These are phyloP conservation scores for Tulasnella sp. DNA, from an alignment of 768 basidiomycete species.

Conservation along the genomic window DNA sequence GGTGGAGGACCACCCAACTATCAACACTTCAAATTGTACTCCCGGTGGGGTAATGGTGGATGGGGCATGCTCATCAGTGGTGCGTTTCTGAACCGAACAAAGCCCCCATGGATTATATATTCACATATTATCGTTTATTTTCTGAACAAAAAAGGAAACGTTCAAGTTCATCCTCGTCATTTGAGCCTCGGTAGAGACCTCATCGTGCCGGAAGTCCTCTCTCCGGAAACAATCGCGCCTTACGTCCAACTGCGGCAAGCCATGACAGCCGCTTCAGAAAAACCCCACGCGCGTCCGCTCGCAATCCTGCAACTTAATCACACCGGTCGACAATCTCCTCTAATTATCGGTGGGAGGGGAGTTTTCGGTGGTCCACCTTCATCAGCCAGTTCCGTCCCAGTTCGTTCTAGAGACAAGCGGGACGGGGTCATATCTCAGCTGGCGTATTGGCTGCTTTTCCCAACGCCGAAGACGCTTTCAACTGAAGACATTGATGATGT, in stretches of 20 bases:
- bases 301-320: conserved; percentile 82
- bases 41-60: conserved; percentile 59
- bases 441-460: conserved; percentile 50
- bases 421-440: conserved; percentile 32
- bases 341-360: conserved; percentile 58
- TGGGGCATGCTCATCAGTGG: conserved; percentile 92
- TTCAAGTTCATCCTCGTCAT: conserved; percentile 58
- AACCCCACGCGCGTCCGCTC: conserved; percentile 31
- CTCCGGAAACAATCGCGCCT: conserved; percentile 38
- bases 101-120: neutral
- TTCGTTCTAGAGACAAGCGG: conserved; percentile 23
- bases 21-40: conserved; percentile 57
- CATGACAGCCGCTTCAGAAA: conserved; percentile 29
- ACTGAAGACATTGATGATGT: conserved; percentile 51
- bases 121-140: neutral
- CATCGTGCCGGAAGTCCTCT: conserved; percentile 43
- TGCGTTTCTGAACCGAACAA: conserved; percentile 17
- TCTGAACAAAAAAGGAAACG: conserved; percentile 39
- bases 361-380: conserved; percentile 49
- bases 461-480: conserved; percentile 54
- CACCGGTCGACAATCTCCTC: conserved; percentile 66
- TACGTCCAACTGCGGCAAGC: conserved; percentile 50
- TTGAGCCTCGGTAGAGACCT: conserved; percentile 67
- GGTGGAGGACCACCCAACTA: conserved; percentile 66
- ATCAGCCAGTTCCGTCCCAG: conserved; percentile 54